phyloP scores from a whole-genome alignment of 345 rosid species.

The Sapria himalayana region DNA sequence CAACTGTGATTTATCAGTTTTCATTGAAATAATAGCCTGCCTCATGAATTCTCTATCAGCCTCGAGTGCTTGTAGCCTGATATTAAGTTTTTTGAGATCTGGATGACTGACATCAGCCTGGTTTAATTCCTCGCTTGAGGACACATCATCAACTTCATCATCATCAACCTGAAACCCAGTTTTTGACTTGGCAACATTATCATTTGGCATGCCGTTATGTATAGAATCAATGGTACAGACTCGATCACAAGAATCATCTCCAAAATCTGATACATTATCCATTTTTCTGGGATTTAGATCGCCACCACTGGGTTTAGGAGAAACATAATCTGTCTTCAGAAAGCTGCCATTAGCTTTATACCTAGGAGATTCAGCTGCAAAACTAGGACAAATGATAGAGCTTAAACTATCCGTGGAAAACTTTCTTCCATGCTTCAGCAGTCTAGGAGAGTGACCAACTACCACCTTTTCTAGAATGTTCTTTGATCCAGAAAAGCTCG shows the following conservation, averaged over 20 bases:
- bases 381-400: constrained; percentile 25
- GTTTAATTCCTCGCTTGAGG: constrained; percentile 23
- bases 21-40: constrained; percentile 73
- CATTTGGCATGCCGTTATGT: constrained; percentile 21
- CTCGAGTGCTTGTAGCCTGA: constrained; percentile 88
- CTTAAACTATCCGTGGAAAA: constrained; percentile 36
- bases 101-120: constrained; percentile 44
- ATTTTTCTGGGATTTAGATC: constrained; percentile 15
- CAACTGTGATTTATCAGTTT: constrained; percentile 75
- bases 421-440: constrained; percentile 28
- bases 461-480: constrained; percentile 43
- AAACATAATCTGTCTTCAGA: constrained; percentile 27
- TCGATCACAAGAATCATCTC: constrained; percentile 60
- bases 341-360: constrained; percentile 15
- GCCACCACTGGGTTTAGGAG: constrained; percentile 24
- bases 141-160: constrained; percentile 25
- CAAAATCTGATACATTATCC: constrained; percentile 35
- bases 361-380: constrained; percentile 30
- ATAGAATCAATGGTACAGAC: constrained; percentile 79
- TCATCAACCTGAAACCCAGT: constrained; percentile 19
- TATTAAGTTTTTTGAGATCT: constrained; percentile 58
- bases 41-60: constrained; percentile 97
- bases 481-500: constrained; percentile 25
- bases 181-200: constrained; percentile 21
- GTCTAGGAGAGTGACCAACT: constrained; percentile 57